phyloP scores from a whole-genome alignment of 371 early-diverging fungal genomes.

The Mucor velutinosus region DNA sequence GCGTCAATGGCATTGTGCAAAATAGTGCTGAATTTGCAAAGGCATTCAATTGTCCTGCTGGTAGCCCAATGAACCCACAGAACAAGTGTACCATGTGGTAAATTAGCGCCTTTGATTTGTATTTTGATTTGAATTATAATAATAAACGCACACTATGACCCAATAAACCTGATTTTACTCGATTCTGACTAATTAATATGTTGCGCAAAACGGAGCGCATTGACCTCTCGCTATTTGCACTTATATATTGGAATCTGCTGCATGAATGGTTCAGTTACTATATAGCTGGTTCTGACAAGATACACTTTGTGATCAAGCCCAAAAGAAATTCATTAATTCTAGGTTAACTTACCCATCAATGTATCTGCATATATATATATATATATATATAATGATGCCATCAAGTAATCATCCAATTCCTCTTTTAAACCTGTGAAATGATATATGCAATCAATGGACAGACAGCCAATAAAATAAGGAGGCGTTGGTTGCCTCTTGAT shows the following conservation, averaged over 20 bases:
- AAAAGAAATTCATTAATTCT: too few species aligned
- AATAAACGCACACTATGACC: neutral
- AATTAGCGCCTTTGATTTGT: neutral
- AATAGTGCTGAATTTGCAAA: slow-evolving; percentile 58
- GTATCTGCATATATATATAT: too few species aligned
- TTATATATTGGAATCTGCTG: too few species aligned
- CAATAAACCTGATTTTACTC: neutral
- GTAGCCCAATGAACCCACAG: slow-evolving; percentile 50
- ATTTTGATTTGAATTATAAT: neutral
- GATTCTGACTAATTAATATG: neutral
- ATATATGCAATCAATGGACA: neutral
- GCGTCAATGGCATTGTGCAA: slow-evolving; percentile 56
- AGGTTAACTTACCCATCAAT: too few species aligned
- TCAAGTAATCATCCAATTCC: neutral
- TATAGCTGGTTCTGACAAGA: too few species aligned
- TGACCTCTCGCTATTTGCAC: too few species aligned
- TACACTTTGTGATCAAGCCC: neutral
- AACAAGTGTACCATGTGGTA: slow-evolving; percentile 50
- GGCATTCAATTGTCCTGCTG: slow-evolving; percentile 56
- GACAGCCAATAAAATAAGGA: neutral
- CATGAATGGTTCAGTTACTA: too few species aligned
- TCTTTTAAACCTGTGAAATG: neutral
- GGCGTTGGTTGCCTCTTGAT: neutral
- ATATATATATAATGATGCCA: neutral
- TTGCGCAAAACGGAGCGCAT: neutral